phyloP scores from a whole-genome alignment of 345 rosid species.

The Durio zibethinus region DNA sequence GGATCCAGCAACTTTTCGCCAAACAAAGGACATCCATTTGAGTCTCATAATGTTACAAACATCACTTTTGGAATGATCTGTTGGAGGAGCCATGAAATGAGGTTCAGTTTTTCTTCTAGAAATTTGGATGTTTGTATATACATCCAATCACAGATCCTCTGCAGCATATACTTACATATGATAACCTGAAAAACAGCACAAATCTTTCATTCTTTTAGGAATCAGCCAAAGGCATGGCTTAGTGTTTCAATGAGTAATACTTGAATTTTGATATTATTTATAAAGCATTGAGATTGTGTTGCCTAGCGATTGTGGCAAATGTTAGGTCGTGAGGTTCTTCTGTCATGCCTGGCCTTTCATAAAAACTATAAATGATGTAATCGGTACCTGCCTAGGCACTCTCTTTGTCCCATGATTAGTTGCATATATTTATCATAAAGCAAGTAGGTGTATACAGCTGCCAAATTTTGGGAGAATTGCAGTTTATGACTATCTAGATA shows the following conservation, averaged over 20 bases:
- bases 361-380: not conserved
- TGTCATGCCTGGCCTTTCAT: not conserved
- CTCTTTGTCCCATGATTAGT: not conserved
- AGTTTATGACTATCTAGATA: not conserved
- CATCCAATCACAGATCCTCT: not conserved
- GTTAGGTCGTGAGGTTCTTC: not conserved
- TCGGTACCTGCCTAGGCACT: not conserved
- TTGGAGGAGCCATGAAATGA: constrained; percentile 17
- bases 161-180: not conserved
- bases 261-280: not conserved
- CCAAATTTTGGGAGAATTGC: not conserved
- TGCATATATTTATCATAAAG: not conserved
- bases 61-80: constrained; percentile 14
- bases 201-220: not conserved
- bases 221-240: not conserved
- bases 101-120: not conserved
- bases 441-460: not conserved
- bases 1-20: constrained; percentile 25
- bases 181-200: not conserved
- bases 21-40: constrained; percentile 18
- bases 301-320: not conserved
- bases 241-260: not conserved
- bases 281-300: not conserved
- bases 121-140: not conserved
- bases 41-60: constrained; percentile 30